Base-by-base conservation (phyloP, 2,329 filamentous ascomycete genomes). In the Cladosporium cucumerinum region DNA sequence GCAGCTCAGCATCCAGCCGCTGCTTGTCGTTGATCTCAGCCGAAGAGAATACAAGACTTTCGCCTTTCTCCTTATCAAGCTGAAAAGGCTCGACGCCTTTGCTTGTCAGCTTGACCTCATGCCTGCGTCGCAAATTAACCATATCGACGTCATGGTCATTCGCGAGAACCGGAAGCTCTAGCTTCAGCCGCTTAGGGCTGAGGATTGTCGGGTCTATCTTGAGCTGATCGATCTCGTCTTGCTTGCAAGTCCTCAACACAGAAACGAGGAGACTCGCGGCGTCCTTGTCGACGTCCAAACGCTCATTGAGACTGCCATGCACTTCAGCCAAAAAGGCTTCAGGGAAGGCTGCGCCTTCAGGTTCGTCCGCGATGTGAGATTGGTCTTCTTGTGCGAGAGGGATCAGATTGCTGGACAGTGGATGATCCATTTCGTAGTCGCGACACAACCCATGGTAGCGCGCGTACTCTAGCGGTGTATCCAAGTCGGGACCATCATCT, bases 71-170 rank as follows among this genome's bases (percentile, higher is more conserved):
- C 2, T 32, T 65, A 63, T 81, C 78, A 11, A 77, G 67, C 3
- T 75, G 70, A 14, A 81, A 71, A 4, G 76, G 72, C 28, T 64
- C 34, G 16, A 72, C 57, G 28, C 65, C 67, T 23, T 57, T 32
- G 2, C 62, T 54, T 18, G 61, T 49, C 26, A 72, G 51, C 3
- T 58, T 62, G 3, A 72, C 64, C 4, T 60, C 61, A 54, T 74
- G 70, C 18, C 72, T 64, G 16, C 65, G 55, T 18, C 75, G 69
- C 5, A 84, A 80, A 3, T 66, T 66, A n/a, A 72, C 66, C 61
- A 83, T 67, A 68, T 84, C 82, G 26, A 78, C 68, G 39, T 82
- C 78, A 66, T 80, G 74, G 67, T 84, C 81, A 3, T 74, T 76
- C 3, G n/a, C 62, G 7, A 85, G 72, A 0, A 85, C 59, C 2